These are phyloP conservation scores for Dothidotthia symphoricarpi DNA, from an alignment of 2,329 filamentous ascomycete genomes.

Conservation along the genomic window DNA sequence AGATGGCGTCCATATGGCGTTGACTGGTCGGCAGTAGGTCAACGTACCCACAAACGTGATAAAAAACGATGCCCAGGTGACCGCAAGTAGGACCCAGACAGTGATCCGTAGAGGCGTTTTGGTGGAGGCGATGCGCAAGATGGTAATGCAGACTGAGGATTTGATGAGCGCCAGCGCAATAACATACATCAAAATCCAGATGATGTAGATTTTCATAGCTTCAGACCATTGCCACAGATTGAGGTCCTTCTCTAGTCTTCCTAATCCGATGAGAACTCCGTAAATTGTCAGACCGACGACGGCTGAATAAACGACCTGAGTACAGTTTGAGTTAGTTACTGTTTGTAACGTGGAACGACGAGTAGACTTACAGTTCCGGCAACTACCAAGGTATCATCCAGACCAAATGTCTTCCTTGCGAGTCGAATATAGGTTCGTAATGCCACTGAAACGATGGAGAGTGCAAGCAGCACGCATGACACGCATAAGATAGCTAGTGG, in stretches of 20 bases:
- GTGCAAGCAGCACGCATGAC: constrained; percentile 13
- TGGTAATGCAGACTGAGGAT: constrained; percentile 26
- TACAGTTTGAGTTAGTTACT: neutral
- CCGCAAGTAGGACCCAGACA: constrained; percentile 13
- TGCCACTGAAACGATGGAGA: constrained; percentile 16
- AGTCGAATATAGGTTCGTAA: constrained; percentile 18
- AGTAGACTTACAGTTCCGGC: constrained; percentile 11
- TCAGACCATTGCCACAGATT: constrained; percentile 21
- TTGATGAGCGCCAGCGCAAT: constrained; percentile 23
- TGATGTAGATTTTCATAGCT: constrained; percentile 25
- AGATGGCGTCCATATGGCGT: constrained; percentile 14
- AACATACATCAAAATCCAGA: constrained; percentile 27
- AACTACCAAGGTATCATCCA: constrained; percentile 19
- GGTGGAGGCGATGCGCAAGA: constrained; percentile 23
- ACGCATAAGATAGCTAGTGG: constrained; percentile 19
- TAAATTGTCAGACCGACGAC: constrained; percentile 17
- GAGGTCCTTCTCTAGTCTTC: constrained; percentile 17
- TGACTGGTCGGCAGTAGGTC: constrained; percentile 18
- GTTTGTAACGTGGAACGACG: neutral
- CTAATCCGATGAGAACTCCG: constrained; percentile 17
- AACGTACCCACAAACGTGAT: constrained; percentile 23
- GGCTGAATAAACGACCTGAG: constrained; percentile 14
- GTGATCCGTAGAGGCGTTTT: constrained; percentile 15
- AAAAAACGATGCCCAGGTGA: constrained; percentile 23
- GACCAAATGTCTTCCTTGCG: constrained; percentile 15